These are phyloP conservation scores for Hibiscus trionum DNA, from an alignment of 345 rosid genomes.

Conservation along the genomic window DNA sequence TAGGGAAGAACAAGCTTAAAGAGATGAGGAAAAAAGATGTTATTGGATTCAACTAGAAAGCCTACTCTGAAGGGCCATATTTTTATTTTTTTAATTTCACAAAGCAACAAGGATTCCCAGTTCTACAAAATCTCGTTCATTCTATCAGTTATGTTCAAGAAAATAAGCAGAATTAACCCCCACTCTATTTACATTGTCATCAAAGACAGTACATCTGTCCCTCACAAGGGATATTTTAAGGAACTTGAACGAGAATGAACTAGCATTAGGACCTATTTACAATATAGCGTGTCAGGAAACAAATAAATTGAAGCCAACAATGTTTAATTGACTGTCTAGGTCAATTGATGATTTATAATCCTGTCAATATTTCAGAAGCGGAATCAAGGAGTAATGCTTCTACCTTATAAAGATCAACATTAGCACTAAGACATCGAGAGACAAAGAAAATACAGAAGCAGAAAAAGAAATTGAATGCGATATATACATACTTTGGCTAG, in stretches of 20 bases:
- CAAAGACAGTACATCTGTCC: neutral
- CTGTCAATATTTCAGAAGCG: neutral
- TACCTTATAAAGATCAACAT: neutral
- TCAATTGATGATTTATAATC: neutral
- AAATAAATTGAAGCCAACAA: neutral
- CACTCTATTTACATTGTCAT: slow-evolving; percentile 4
- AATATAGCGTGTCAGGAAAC: neutral
- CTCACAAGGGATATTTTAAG: neutral
- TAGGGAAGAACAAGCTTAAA: neutral
- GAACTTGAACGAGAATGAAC: neutral
- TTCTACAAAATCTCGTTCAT: slow-evolving; percentile 6
- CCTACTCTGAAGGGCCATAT: neutral
- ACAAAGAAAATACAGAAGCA: neutral
- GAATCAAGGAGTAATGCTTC: neutral
- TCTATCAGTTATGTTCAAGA: neutral
- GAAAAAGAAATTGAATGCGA: slow-evolving; percentile 3
- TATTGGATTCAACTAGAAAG: neutral
- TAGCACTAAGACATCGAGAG: neutral
- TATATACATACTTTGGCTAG: neutral
- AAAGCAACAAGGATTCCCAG: neutral
- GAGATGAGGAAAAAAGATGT: neutral
- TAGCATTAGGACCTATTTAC: neutral
- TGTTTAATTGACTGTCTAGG: neutral
- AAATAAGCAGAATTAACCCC: neutral
- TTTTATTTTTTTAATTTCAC: neutral